Conservation (phyloP, 495 filamentous ascomycete species). For the Stereocaulon alpinum region DNA sequence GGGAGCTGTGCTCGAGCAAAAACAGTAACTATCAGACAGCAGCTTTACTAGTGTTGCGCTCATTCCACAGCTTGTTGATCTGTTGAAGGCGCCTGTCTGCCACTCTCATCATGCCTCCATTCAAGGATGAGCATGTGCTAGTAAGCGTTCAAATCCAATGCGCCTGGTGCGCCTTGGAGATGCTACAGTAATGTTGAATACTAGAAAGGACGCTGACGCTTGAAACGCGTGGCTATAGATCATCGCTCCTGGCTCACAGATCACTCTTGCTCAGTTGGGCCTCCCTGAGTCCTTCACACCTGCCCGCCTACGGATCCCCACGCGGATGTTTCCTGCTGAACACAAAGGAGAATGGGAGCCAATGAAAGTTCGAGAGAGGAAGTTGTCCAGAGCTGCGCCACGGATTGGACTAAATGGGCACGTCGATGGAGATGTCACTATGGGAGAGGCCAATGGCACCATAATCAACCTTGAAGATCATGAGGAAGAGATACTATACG, state of each 20-base stretch:
- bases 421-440: constrained; percentile 38
- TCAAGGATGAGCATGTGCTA: constrained; percentile 68
- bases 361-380: constrained; percentile 62
- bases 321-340: constrained; percentile 85
- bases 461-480: constrained; percentile 12
- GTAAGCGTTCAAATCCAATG: constrained; percentile 32
- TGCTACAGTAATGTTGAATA: not conserved
- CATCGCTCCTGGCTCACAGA: constrained; percentile 89
- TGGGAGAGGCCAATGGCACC: constrained; percentile 28
- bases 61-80: not conserved
- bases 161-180: not conserved
- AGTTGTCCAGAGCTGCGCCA: constrained; percentile 23
- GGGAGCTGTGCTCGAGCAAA: no score
- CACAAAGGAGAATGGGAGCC: constrained; percentile 74
- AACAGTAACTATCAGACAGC: no score
- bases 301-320: constrained; percentile 66
- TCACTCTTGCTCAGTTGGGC: constrained; percentile 86
- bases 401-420: constrained; percentile 27
- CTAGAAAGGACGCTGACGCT: constrained; percentile 15
- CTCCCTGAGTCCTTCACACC: constrained; percentile 86
- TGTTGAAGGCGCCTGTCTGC: not conserved
- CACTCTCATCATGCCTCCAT: constrained; percentile 48
- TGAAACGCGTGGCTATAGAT: constrained; percentile 39
- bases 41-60: not conserved
- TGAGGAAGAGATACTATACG: constrained; percentile 49